Evolutionary conservation across 352 stramenopile genomes (phyloP), one percentile per base, ranked within the genome.

Genomic region (Globisporangium canariense): DNA sequence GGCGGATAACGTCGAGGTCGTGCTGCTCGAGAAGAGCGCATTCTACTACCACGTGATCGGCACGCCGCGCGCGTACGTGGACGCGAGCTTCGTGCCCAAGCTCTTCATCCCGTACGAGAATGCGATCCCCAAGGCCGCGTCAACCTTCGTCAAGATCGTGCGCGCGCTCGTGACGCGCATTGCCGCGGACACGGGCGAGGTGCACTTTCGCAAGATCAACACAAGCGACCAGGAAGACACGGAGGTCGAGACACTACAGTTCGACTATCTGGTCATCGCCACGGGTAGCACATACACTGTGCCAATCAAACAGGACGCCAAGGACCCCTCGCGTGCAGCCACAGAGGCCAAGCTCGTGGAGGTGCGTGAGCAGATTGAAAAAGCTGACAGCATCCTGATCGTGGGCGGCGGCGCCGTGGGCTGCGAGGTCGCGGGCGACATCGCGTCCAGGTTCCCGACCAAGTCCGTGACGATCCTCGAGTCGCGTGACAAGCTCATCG

Each of bases 241-340:
- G 3, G 58, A 65, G 49, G 64, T 70, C 49, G 74, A 78, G 56
- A 73, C 57, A 38, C 45, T 89, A 20, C n/a, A 38, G 5, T 90
- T 81, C 54, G 79, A 88, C 74, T 89, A 83, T 57, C 65, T 89
- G 7, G 70, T 90, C 34, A 54, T 90, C 32, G 81, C 81, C 20
- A 90, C 79, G 0, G 77, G 77, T 13, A 84, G 72, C 67, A 85
- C 69, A 54, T 88, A 89, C 76, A 69, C 78, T 4, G 67, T 73
- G 51, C 81, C 81, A 0, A 83, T 90, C 57, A 91, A 90, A 53
- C 75, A 72, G 28, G 68, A 73, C 41, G 25, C 45, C 55, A 55
- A 66, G n/a, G 38, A 76, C 55, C 73, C 40, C n/a, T 60, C 61
- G 25, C 71, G 66, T 4, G 53, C 57, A 2, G 16, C 38, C 22